These are phyloP conservation scores for Phytomonas francai DNA, from an alignment of 208 protist genomes.

Conservation along the genomic window DNA sequence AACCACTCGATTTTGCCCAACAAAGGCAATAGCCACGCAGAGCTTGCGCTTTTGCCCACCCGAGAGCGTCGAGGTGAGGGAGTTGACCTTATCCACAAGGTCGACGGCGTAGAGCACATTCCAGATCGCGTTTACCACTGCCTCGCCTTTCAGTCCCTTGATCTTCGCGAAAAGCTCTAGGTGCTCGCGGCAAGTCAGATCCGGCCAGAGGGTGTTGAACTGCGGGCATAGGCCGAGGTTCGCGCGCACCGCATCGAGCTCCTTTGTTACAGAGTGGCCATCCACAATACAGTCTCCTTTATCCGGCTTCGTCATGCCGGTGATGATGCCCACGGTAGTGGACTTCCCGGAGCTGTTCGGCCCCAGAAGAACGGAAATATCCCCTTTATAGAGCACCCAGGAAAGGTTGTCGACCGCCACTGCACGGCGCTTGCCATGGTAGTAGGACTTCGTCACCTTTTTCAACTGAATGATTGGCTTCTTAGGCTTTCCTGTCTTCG, in stretches of 20 bases:
- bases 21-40: conserved; percentile 75
- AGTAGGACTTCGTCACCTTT: not conserved
- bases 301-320: conserved; percentile 65
- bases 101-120: conserved; percentile 33
- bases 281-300: conserved; percentile 66
- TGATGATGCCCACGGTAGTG: conserved; percentile 78
- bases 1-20: conserved; percentile 55
- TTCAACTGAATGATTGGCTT: conserved; percentile 5
- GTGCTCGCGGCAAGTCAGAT: conserved; percentile 88
- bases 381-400: conserved; percentile 45
- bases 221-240: conserved; percentile 94
- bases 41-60: conserved; percentile 82
- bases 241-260: conserved; percentile 46
- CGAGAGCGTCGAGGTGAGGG: conserved; percentile 26
- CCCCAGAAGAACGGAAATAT: conserved; percentile 72
- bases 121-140: conserved; percentile 29
- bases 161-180: conserved; percentile 89
- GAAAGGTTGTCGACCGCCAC: conserved; percentile 71
- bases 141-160: conserved; percentile 69
- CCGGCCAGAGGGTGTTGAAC: conserved; percentile 92
- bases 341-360: conserved; percentile 85
- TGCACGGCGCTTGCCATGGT: conserved; percentile 22
- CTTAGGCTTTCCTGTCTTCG: conserved; percentile 5
- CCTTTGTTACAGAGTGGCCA: conserved; percentile 40
- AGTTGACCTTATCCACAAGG: conserved; percentile 49